Conservation (phyloP, 306 rosid species). For the Sechiopsis laciniata region DNA sequence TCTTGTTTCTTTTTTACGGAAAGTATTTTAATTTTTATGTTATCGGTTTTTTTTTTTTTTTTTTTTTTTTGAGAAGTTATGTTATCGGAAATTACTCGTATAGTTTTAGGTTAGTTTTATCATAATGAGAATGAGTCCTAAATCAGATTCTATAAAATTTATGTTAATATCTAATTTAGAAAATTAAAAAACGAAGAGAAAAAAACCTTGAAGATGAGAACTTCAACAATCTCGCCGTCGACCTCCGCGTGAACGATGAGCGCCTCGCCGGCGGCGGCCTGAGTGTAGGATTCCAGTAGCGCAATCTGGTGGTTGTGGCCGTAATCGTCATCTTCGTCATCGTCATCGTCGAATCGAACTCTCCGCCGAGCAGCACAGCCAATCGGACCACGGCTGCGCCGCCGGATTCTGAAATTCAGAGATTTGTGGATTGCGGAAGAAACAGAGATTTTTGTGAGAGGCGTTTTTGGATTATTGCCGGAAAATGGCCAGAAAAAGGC, state of each 20-base stretch:
- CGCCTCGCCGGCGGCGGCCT: constrained; percentile 53
- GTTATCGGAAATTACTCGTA: no score
- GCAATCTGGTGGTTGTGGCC: constrained; percentile 59
- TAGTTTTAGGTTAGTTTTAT: no score
- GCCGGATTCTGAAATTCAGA: neutral
- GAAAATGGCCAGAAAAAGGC: neutral
- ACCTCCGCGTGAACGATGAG: constrained; percentile 63
- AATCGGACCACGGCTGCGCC: neutral
- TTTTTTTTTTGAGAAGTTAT: no score
- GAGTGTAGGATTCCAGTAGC: constrained; percentile 59
- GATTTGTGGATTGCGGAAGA: neutral
- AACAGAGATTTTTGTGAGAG: neutral
- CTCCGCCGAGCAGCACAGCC: constrained; percentile 48
- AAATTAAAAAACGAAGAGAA: no score
- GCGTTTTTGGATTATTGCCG: neutral
- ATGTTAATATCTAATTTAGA: no score
- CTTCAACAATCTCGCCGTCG: constrained; percentile 53
- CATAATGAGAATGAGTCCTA: no score
- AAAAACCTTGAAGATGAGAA: constrained; percentile 76
- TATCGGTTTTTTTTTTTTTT: no score
- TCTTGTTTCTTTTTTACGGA: no score
- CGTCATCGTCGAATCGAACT: constrained; percentile 43
- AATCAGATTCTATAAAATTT: no score
- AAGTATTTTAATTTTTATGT: no score
- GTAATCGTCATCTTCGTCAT: constrained; percentile 38